Base-by-base conservation (phyloP, 139 green algal genomes). In the Coelastrella sp. region DNA sequence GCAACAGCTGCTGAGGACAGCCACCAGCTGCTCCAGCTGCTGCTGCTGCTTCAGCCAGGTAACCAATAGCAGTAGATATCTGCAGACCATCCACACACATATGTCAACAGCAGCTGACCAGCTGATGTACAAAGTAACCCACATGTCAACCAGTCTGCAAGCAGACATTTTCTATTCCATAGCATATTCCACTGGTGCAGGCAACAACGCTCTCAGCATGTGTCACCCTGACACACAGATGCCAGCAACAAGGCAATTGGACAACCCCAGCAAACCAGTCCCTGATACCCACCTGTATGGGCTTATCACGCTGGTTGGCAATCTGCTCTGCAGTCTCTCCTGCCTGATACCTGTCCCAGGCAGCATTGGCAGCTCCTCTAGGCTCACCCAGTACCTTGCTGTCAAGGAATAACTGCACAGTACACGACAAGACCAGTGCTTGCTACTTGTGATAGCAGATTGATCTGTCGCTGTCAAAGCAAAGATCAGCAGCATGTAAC, bases 211-310 rank as follows among this genome's bases (percentile, higher is more conserved):
- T n/a, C n/a, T n/a, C n/a, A n/a, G n/a, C n/a, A n/a, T n/a, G n/a
- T n/a, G n/a, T n/a, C n/a, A n/a, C n/a, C n/a, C n/a, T n/a, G n/a
- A n/a, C n/a, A n/a, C n/a, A n/a, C n/a, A n/a, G n/a, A n/a, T n/a
- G n/a, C n/a, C n/a, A n/a, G n/a, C n/a, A n/a, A n/a, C n/a, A n/a
- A n/a, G n/a, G n/a, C n/a, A n/a, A n/a, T n/a, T n/a, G n/a, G n/a
- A n/a, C n/a, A n/a, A n/a, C n/a, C n/a, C n/a, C n/a, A n/a, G n/a
- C n/a, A n/a, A n/a, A n/a, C n/a, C n/a, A n/a, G n/a, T 23, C 45
- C 45, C 45, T 23, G 11, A 13, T 57, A 64, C 6, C 7, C 50
- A 87, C 75, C 80, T 85, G 72, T 37, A 89, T 89, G n/a, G 86
- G 86, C 35, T 78, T 76, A 0, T 79, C 50, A 8, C 86, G 50